Conservation (phyloP, 306 rosid species). For the Trifolium subterraneum region DNA sequence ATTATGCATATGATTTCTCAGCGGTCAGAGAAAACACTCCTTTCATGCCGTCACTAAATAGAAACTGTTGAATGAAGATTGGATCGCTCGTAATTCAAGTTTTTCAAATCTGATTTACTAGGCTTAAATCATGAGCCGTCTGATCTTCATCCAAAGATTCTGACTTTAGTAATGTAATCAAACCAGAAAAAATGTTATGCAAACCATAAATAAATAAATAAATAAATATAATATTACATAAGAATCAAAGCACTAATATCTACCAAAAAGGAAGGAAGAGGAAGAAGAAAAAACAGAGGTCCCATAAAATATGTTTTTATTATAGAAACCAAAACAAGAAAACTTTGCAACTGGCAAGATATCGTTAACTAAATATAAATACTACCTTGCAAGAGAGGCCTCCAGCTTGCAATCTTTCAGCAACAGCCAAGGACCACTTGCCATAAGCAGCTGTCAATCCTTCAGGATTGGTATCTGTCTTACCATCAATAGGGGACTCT, state of each 20-base stretch:
- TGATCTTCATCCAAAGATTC: neutral
- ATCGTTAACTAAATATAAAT: neutral
- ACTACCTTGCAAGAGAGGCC: conserved; percentile 92
- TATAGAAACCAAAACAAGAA: neutral
- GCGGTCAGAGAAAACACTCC: neutral
- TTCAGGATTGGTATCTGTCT: conserved; percentile 92
- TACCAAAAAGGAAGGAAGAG: neutral
- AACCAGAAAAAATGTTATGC: neutral
- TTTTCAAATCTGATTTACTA: neutral
- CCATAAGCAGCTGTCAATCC: conserved; percentile 93
- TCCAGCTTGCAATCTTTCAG: conserved; percentile 71
- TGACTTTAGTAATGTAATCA: neutral
- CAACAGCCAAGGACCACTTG: conserved; percentile 83
- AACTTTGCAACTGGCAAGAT: neutral
- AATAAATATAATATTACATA: neutral
- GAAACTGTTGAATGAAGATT: neutral
- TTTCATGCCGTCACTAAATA: neutral
- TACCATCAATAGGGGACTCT: conserved; percentile 84
- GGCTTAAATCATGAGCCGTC: neutral
- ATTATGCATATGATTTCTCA: neutral
- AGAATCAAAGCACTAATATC: conserved; percentile 4
- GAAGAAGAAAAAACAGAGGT: neutral
- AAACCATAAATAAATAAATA: neutral
- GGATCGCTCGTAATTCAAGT: neutral
- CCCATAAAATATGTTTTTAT: neutral